Evolutionary conservation across 306 rosid species (phyloP).

Genomic region (Lathyrus tuberosus): DNA sequence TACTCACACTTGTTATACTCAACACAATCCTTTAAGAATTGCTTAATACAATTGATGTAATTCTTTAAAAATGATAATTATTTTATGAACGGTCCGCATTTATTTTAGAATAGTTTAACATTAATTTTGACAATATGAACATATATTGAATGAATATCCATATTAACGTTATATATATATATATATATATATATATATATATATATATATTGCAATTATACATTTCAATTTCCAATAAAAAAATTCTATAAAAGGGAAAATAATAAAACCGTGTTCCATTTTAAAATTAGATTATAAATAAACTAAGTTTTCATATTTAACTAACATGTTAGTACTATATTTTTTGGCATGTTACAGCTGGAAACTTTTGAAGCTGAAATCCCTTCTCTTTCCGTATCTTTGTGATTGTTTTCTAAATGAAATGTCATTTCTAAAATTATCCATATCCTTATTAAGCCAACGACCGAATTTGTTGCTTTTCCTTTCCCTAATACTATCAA

Average conservation of each 20-base stretch:
- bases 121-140: too few species aligned
- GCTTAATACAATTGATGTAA: too few species aligned
- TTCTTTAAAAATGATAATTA: too few species aligned
- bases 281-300: not conserved
- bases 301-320: not conserved
- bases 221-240: too few species aligned
- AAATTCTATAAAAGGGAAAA: not conserved
- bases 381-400: not conserved
- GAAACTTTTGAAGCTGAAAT: slow-evolving; percentile 15
- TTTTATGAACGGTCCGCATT: too few species aligned
- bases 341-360: not conserved
- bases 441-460: slow-evolving; percentile 49
- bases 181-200: too few species aligned
- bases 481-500: slow-evolving; percentile 21
- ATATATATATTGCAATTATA: too few species aligned
- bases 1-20: too few species aligned
- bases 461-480: slow-evolving; percentile 60
- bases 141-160: too few species aligned
- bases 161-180: too few species aligned
- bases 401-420: slow-evolving; percentile 21
- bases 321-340: not conserved
- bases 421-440: slow-evolving; percentile 50
- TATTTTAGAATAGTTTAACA: too few species aligned
- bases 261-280: not conserved
- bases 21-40: too few species aligned